A percentile compares a stretch with the other conserved stretches of the same genome.
These are phyloP conservation scores for Lactifluus pinguis DNA, from an alignment of 768 basidiomycete species.

Conservation along the genomic window DNA sequence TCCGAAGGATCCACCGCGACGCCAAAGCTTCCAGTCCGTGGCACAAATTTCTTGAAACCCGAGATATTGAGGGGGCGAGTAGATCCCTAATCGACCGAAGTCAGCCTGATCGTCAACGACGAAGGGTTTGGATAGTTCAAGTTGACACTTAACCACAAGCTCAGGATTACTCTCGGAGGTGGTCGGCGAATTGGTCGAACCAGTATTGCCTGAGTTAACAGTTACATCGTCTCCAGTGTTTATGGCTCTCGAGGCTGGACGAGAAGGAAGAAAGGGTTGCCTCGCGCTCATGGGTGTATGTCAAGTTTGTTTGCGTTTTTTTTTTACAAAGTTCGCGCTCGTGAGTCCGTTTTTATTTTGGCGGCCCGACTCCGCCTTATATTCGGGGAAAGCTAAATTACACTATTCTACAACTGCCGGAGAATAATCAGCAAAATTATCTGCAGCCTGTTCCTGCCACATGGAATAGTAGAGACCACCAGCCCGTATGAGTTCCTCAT, in stretches of 20 bases:
- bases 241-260: conserved; percentile 7
- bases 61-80: conserved; percentile 7
- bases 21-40: not conserved
- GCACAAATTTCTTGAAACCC: conserved; percentile 1
- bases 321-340: too few species aligned
- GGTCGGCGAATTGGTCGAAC: not conserved
- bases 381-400: not conserved
- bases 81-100: not conserved
- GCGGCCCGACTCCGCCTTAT: not conserved
- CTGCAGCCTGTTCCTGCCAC: conserved; percentile 67
- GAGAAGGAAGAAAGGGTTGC: conserved; percentile 14
- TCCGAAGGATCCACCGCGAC: not conserved
- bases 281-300: conserved; percentile 8
- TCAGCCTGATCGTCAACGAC: not conserved
- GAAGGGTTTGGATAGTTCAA: not conserved
- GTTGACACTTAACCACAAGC: not conserved
- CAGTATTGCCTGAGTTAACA: not conserved
- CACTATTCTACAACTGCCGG: conserved; percentile 9
- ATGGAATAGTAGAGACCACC: conserved; percentile 70
- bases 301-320: too few species aligned
- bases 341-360: not conserved
- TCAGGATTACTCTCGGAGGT: not conserved
- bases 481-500: conserved; percentile 68
- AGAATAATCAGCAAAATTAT: conserved; percentile 11
- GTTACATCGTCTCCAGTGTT: not conserved